Evolutionary conservation across 257 asterid species (phyloP).

Genomic region (Capsicum pubescens): DNA sequence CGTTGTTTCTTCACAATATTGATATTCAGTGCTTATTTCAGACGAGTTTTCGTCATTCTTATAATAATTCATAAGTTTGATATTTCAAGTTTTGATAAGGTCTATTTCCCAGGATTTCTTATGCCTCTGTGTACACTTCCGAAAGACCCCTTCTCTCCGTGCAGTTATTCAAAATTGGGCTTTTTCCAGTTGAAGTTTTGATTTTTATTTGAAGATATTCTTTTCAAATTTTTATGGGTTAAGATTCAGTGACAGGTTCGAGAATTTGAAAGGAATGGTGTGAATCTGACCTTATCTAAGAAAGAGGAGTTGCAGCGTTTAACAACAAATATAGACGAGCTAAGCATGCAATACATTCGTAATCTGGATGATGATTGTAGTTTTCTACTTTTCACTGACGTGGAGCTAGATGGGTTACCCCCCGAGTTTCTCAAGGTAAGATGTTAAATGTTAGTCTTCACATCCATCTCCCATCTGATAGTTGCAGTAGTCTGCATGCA

Average conservation of each 20-base stretch:
- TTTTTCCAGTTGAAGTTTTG: neutral
- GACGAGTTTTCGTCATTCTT: neutral
- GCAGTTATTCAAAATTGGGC: neutral
- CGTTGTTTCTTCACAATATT: constrained; percentile 5
- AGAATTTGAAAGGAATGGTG: constrained; percentile 92
- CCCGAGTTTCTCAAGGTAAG: constrained; percentile 77
- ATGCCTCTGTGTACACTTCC: constrained; percentile 22
- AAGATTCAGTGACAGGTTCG: constrained; percentile 91
- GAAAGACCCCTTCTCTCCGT: neutral
- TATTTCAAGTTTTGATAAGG: neutral
- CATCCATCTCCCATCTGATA: neutral
- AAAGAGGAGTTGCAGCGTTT: constrained; percentile 85
- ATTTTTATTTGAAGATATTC: constrained; percentile 27
- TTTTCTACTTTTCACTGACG: constrained; percentile 66
- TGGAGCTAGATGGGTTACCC: constrained; percentile 85
- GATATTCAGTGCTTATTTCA: neutral
- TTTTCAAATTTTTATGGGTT: constrained; percentile 52
- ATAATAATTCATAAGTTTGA: neutral
- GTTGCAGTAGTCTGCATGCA: neutral
- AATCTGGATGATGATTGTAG: constrained; percentile 73
- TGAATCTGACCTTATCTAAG: constrained; percentile 80
- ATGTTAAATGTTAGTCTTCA: constrained; percentile 12
- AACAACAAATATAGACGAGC: constrained; percentile 77
- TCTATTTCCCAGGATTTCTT: constrained; percentile 3
- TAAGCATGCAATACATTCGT: constrained; percentile 74